These are phyloP conservation scores for Carex scoparia DNA, from an alignment of 176 grass and related monocot species.

Conservation along the genomic window DNA sequence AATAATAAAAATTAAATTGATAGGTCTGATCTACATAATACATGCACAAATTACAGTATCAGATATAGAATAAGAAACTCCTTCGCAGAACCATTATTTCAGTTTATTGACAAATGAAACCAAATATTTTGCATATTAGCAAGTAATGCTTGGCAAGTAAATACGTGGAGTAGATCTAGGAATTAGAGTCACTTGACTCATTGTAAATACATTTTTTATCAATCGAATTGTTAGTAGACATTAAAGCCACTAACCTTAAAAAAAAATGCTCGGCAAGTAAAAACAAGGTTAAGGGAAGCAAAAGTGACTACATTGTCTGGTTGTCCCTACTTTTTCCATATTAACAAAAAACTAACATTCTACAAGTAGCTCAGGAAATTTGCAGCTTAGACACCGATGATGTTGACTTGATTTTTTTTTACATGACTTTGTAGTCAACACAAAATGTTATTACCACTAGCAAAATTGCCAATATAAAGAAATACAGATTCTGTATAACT, in stretches of 20 bases:
- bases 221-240: no score
- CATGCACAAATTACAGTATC: neutral
- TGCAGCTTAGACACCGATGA: neutral
- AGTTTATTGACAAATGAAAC: neutral
- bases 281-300: neutral
- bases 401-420: neutral
- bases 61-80: neutral
- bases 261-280: neutral
- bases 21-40: neutral
- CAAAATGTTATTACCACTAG: neutral
- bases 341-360: neutral
- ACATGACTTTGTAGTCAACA: neutral
- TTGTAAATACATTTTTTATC: no score
- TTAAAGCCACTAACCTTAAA: no score
- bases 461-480: neutral
- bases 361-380: neutral
- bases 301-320: neutral
- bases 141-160: neutral
- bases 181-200: no score
- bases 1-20: slow-evolving; percentile 10
- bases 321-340: neutral
- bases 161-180: no score
- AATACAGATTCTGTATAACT: neutral
- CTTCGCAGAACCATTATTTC: neutral
- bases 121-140: neutral